Evolutionary conservation across 768 basidiomycete genomes (phyloP), one percentile per base, ranked within the genome.

Genomic region (Inosperma sp.): DNA sequence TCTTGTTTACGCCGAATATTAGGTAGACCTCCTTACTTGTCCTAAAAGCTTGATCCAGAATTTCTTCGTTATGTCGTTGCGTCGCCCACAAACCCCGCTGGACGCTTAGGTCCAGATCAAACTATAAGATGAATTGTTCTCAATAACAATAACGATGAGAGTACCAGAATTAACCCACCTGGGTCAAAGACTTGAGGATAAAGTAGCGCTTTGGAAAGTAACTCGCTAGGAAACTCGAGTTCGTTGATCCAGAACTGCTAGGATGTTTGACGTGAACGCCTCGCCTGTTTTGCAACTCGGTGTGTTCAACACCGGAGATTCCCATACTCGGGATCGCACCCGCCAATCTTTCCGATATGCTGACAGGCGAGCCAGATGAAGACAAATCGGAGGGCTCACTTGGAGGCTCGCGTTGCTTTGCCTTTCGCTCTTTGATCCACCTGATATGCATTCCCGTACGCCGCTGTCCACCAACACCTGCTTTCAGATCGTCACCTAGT

Each of bases 1-100:
- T 88, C 64, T 87, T 91, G 69, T 97, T 97, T 14, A 89, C 95
- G 29, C 93, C 81, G 59, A 97, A 97, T 51, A 98, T 83, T 36
- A 97, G 77, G 60, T 77, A 88, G 3, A 97, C 94, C 21, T 94
- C 88, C 56, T 80, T 77, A 55, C 86, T 86, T 3, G 92, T 96
- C n/a, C 93, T 83, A 66, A 75, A 98, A 1, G 95, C 94, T 65
- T 91, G 91, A 57, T 97, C 93, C 13, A 96, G 73, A 41, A 95
- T 82, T 7, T 81, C 82, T 68, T 96, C 92, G 60, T 95, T 96
- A 69, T 95, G 93, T 58, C 74, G 78, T 68, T 98, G 95, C 1
- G 94, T 97, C 37, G 89, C 87, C 95, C 95, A 97, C 2, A 88
- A 48, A 1, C 88, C 86, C 12, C 77, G 78, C 62, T 86, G 73